phyloP scores from a whole-genome alignment of 2,329 filamentous ascomycete species.

The Cladophialophora carrionii region DNA sequence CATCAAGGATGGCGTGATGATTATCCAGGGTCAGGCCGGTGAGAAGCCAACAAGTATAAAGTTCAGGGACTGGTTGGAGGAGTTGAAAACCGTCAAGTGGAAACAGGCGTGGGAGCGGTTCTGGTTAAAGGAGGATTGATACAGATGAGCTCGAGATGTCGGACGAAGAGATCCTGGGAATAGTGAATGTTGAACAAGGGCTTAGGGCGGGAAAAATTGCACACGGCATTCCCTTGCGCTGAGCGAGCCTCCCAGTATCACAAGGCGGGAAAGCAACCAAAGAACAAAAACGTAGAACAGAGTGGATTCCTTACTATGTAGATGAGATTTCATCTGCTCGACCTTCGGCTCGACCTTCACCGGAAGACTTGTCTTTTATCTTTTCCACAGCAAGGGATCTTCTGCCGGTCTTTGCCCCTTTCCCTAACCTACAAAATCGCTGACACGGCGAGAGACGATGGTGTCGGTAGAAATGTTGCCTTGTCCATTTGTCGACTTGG shows the following conservation, averaged over 20 bases:
- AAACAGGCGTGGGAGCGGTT: slow-evolving; percentile 14
- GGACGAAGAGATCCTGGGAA: too few relatives aligned
- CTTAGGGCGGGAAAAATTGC: too few relatives aligned
- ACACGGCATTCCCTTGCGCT: too few relatives aligned
- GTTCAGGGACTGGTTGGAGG: slow-evolving; percentile 20
- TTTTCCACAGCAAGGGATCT: not conserved
- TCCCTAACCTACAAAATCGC: not conserved
- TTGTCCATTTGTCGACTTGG: not conserved
- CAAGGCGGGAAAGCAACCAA: too few relatives aligned
- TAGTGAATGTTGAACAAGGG: too few relatives aligned
- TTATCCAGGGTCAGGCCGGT: not conserved
- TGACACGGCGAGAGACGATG: too few relatives aligned
- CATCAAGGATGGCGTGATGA: slow-evolving; percentile 16
- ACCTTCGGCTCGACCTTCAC: too few relatives aligned
- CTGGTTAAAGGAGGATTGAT: slow-evolving; percentile 13
- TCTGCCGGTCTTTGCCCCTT: not conserved
- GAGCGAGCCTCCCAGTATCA: too few relatives aligned
- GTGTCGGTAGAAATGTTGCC: not conserved
- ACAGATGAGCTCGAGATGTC: not conserved
- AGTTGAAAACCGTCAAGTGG: slow-evolving; percentile 17
- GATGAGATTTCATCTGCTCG: too few relatives aligned
- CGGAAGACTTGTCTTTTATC: too few relatives aligned
- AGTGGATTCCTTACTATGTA: too few relatives aligned
- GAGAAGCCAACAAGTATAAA: not conserved
- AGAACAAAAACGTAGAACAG: too few relatives aligned